Conservation (phyloP, 768 basidiomycete genomes). For the Psilocybe azurescens region DNA sequence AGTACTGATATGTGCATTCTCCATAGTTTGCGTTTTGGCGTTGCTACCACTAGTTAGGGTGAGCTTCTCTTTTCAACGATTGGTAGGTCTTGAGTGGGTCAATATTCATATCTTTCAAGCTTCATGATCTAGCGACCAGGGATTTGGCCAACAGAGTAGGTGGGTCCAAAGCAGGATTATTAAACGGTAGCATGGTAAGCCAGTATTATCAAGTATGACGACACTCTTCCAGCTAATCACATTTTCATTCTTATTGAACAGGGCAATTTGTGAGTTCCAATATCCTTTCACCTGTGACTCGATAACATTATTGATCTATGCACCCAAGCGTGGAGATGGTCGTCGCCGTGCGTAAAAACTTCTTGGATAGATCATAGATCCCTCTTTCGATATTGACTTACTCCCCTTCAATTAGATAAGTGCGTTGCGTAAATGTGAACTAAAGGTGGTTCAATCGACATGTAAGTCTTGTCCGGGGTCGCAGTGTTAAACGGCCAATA, state of each 20-base stretch:
- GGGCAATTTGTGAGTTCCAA: conserved; percentile 67
- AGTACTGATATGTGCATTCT: neutral
- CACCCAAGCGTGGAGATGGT: conserved; percentile 61
- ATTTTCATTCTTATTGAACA: conserved; percentile 29
- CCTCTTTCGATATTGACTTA: no score
- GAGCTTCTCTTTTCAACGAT: conserved; percentile 9
- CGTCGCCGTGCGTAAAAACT: conserved; percentile 56
- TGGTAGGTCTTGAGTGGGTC: neutral
- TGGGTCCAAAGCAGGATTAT: conserved; percentile 74
- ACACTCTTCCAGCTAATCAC: neutral
- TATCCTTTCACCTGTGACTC: conserved; percentile 1
- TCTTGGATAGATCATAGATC: neutral
- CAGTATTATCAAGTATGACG: neutral
- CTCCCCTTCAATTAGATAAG: conserved; percentile 56
- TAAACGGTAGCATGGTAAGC: conserved; percentile 80
- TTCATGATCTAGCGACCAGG: conserved; percentile 78
- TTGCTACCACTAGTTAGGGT: conserved; percentile 84
- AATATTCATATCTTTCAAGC: conserved; percentile 37
- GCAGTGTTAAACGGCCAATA: neutral
- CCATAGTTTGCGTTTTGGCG: conserved; percentile 65
- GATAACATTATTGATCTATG: neutral
- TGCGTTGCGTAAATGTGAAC: conserved; percentile 81
- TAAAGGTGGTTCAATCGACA: conserved; percentile 81
- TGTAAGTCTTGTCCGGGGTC: conserved; percentile 42
- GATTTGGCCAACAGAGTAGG: conserved; percentile 80